Base-by-base conservation (phyloP, 768 basidiomycete species). In the Phaeotremella skinneri region DNA sequence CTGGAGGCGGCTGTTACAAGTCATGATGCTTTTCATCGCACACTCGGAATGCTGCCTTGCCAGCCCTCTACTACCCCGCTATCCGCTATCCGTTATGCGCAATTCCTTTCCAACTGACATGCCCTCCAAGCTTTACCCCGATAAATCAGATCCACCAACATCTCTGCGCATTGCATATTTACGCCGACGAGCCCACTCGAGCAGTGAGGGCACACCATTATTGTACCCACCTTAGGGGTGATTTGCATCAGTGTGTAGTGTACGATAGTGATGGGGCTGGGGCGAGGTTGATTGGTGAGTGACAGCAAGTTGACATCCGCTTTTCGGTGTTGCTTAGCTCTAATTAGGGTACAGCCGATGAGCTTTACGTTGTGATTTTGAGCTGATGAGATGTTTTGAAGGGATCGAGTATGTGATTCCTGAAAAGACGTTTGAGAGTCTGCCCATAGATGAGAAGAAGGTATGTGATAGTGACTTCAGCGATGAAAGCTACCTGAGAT, bases 371-470 rank as follows among this genome's bases (percentile, higher is more conserved):
- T n/a, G n/a, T n/a, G n/a, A n/a, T n/a, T n/a, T n/a, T n/a, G n/a
- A n/a, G n/a, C n/a, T n/a, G n/a, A n/a, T n/a, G n/a, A n/a, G n/a
- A 37, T 37, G 34, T 7, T 37, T 37, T 37, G 21, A 11, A 68
- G 67, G 82, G 21, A 80, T 84, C 42, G 83, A 83, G 66, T 84
- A 84, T 61, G 78, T 83, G 54, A 73, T 83, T 14, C 76, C 78
- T 6, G 81, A 81, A 49, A 74, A 80, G 58, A 73, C 78, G 16
- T 83, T 83, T 68, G 59, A 70, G 43, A 63, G 67, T 1, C 78
- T 85, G 1, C 76, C 80, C 2, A 65, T 74, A 27, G 80, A 81
- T 25, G 82, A 83, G 74, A 80, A 81, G 66, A 79, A 69, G 59
- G 67, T 66, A 32, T 26, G 49, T 53, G n/a, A n/a, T n/a, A n/a